A percentile compares a stretch with the other conserved stretches of the same genome.
Evolutionary conservation across 169 alveolate genomes (phyloP).

Genomic region (Miamiensis avidus): DNA sequence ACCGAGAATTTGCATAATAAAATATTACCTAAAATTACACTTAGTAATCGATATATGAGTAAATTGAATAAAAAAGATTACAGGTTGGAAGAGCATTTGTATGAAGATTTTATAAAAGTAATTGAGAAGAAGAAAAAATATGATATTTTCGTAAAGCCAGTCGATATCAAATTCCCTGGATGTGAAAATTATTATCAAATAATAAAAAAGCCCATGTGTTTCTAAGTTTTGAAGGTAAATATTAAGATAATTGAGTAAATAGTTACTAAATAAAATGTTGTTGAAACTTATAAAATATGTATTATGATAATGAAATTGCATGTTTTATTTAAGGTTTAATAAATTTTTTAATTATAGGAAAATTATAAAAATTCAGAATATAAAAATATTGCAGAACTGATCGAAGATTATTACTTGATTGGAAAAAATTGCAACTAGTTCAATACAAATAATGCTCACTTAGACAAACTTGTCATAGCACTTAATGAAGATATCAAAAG

Average conservation of each 20-base stretch:
- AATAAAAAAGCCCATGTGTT: neutral
- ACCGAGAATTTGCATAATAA: too few species aligned
- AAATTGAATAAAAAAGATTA: neutral
- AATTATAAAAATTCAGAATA: too few species aligned
- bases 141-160: neutral
- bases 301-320: neutral
- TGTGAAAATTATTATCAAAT: neutral
- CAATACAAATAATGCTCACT: neutral
- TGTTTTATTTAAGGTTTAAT: neutral
- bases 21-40: neutral
- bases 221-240: neutral
- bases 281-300: too few species aligned
- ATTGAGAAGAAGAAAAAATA: too few species aligned
- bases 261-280: too few species aligned
- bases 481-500: neutral
- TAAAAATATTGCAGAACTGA: too few species aligned
- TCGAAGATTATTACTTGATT: neutral
- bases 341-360: neutral
- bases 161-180: neutral
- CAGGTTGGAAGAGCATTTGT: neutral
- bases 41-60: too few species aligned
- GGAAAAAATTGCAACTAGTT: neutral
- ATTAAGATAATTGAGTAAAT: too few species aligned
- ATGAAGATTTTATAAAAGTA: neutral
- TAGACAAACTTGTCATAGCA: neutral